These are phyloP conservation scores for Dillenia suffruticosa DNA, from an alignment of 164 flowering plant genomes.

Conservation along the genomic window DNA sequence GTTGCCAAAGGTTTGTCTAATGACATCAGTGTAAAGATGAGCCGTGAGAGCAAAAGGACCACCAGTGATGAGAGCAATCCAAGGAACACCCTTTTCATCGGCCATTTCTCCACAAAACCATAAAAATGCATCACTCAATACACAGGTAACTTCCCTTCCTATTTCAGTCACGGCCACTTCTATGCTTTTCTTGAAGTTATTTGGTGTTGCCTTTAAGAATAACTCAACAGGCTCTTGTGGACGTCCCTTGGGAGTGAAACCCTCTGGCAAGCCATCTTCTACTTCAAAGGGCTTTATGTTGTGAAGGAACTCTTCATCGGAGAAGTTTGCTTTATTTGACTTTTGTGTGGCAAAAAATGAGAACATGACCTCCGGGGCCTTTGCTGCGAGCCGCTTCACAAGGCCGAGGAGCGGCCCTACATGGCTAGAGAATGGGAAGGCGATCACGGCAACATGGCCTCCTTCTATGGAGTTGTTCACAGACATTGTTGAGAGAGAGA, in stretches of 20 bases:
- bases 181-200: conserved; percentile 19
- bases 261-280: conserved; percentile 31
- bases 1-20: conserved; percentile 14
- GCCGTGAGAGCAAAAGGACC: conserved; percentile 22
- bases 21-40: conserved; percentile 25
- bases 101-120: conserved; percentile 37
- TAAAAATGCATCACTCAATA: conserved; percentile 33
- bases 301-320: not conserved
- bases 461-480: too few relatives aligned
- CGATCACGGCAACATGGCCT: conserved; percentile 15
- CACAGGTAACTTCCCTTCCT: conserved; percentile 18
- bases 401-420: conserved; percentile 13
- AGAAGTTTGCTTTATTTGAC: conserved; percentile 18
- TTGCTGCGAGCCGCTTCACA: conserved; percentile 12
- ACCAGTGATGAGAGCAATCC: conserved; percentile 38
- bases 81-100: conserved; percentile 31
- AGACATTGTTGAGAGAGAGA: too few relatives aligned
- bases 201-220: conserved; percentile 33
- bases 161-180: conserved; percentile 20
- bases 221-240: conserved; percentile 24
- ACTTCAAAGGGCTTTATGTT: conserved; percentile 24
- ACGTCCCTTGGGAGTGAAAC: conserved; percentile 11
- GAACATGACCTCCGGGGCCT: conserved; percentile 12
- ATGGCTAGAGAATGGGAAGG: conserved; percentile 26
- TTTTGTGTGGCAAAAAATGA: conserved; percentile 17